A percentile compares a stretch with the other conserved stretches of the same genome.
Evolutionary conservation across 1,284 basidiomycete species (phyloP).

Genomic region (Tranzscheliella williamsii): DNA sequence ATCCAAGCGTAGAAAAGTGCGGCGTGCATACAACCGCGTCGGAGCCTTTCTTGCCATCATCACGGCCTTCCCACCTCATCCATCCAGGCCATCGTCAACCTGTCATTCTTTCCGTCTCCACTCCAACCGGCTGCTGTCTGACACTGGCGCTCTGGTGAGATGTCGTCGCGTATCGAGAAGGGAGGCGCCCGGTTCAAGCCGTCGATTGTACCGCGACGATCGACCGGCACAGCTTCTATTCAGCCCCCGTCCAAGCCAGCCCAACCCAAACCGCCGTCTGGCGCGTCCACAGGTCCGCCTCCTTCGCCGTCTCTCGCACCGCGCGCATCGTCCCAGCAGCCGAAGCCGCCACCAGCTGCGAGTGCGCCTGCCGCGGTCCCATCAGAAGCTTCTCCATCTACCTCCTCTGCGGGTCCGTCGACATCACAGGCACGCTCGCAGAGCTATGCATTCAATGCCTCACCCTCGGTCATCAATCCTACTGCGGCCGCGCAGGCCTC

Average conservation of each 20-base stretch:
- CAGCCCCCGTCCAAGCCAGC: neutral
- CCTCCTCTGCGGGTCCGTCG: neutral
- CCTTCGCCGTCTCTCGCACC: slow-evolving; percentile 16
- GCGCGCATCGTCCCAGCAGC: slow-evolving; percentile 1
- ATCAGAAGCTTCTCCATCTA: neutral
- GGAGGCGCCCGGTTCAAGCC: slow-evolving; percentile 41
- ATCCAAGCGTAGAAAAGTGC: too few relatives aligned
- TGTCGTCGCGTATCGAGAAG: slow-evolving; percentile 47
- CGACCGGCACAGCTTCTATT: slow-evolving; percentile 1
- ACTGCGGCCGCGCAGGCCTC: slow-evolving; percentile 2
- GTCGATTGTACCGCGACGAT: slow-evolving; percentile 32
- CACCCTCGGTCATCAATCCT: slow-evolving; percentile 14
- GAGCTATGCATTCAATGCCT: slow-evolving; percentile 34
- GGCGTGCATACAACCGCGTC: too few relatives aligned
- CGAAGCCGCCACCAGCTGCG: slow-evolving; percentile 15
- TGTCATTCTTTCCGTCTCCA: too few relatives aligned
- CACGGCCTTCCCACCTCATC: too few relatives aligned
- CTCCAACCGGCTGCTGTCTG: too few relatives aligned
- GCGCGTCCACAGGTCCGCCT: slow-evolving; percentile 4
- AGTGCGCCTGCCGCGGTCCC: neutral
- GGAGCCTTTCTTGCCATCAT: too few relatives aligned
- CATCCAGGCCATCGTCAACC: too few relatives aligned
- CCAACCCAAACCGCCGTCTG: neutral
- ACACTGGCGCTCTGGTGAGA: slow-evolving; percentile 4
- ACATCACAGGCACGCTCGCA: slow-evolving; percentile 5